phyloP scores from a whole-genome alignment of 2,329 filamentous ascomycete species.

The Ilyonectria destructans region DNA sequence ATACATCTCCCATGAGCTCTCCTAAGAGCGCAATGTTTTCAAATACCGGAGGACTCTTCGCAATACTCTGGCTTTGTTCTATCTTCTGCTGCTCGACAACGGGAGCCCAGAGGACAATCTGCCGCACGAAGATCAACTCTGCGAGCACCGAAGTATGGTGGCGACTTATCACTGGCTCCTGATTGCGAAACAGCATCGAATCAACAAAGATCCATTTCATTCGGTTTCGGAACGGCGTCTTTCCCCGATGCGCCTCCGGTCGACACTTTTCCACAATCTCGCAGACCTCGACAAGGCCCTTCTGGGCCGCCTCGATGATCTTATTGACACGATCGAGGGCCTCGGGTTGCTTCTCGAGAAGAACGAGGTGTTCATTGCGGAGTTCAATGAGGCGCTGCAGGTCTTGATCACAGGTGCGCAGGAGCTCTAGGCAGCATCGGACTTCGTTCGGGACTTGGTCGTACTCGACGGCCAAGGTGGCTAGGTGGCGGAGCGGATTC shows the following conservation, averaged over 20 bases:
- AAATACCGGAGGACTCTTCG: background rate
- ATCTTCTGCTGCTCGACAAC: background rate
- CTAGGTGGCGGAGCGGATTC: constrained; percentile 6
- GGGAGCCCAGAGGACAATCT: constrained; percentile 1
- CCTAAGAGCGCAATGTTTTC: constrained; percentile 8
- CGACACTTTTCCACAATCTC: constrained; percentile 23
- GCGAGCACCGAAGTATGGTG: constrained; percentile 19
- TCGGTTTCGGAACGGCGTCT: constrained; percentile 3
- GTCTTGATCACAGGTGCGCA: constrained; percentile 21
- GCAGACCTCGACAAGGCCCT: background rate
- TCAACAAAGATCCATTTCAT: constrained; percentile 19
- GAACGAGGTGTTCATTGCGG: constrained; percentile 3
- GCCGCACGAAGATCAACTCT: constrained; percentile 15
- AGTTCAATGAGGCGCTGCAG: constrained; percentile 23
- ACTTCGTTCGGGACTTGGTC: constrained; percentile 22
- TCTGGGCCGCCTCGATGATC: constrained; percentile 14
- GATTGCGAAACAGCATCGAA: constrained; percentile 3
- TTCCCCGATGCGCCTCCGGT: constrained; percentile 4
- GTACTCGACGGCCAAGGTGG: constrained; percentile 8
- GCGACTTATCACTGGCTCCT: constrained; percentile 16
- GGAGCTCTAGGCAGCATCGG: constrained; percentile 9
- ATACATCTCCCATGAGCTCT: constrained; percentile 5
- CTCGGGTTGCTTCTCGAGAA: background rate
- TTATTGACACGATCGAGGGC: constrained; percentile 8
- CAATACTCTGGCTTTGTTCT: background rate